phyloP scores from a whole-genome alignment of 2,329 filamentous ascomycete genomes.

The Penicillium nordicum region DNA sequence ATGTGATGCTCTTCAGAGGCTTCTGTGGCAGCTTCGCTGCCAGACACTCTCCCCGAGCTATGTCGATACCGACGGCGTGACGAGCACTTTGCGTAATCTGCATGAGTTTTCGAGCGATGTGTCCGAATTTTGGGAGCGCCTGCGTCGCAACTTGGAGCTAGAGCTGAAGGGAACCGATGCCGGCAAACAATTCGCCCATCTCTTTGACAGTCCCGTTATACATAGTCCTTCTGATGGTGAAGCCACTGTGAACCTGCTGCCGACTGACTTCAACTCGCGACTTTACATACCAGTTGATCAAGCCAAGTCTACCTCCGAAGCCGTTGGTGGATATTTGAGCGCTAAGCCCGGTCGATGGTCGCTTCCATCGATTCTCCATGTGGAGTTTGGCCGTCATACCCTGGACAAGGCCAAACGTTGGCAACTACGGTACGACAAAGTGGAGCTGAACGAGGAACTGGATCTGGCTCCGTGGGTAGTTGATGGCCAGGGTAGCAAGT shows the following conservation, averaged over 20 bases:
- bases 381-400: conserved; percentile 57
- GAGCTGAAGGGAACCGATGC: conserved; percentile 49
- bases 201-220: conserved; percentile 47
- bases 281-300: conserved; percentile 40
- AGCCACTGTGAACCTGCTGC: conserved; percentile 33
- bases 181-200: conserved; percentile 38
- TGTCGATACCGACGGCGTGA: conserved; percentile 43
- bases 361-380: conserved; percentile 50
- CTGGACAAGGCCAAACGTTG: conserved; percentile 56
- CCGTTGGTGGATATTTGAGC: conserved; percentile 31
- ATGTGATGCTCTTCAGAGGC: conserved; percentile 50
- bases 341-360: conserved; percentile 39
- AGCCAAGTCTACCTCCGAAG: conserved; percentile 37
- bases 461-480: conserved; percentile 40
- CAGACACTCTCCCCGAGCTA: conserved; percentile 40
- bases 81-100: conserved; percentile 39
- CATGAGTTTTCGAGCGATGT: conserved; percentile 51
- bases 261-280: conserved; percentile 38
- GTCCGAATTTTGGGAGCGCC: conserved; percentile 54
- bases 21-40: conserved; percentile 51
- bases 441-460: conserved; percentile 55
- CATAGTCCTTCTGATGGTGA: conserved; percentile 20
- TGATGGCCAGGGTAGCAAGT: conserved; percentile 41
- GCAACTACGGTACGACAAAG: conserved; percentile 55
- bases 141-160: conserved; percentile 51